phyloP scores from a whole-genome alignment of 768 basidiomycete genomes.

The Mrakia frigida region DNA sequence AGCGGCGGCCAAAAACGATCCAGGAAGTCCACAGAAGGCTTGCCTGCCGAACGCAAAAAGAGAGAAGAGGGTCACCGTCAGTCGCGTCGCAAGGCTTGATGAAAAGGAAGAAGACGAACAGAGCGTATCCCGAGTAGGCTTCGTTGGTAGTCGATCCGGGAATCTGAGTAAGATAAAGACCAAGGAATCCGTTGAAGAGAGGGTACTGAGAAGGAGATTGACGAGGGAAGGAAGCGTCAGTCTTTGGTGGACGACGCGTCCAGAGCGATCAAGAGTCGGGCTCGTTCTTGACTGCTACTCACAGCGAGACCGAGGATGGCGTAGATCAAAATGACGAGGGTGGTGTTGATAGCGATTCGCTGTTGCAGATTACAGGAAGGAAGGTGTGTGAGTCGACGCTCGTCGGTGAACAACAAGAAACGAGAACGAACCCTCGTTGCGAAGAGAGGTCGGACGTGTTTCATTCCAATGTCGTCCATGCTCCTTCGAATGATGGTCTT shows the following conservation, averaged over 20 bases:
- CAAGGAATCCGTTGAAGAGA: constrained; percentile 11
- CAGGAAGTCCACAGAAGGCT: constrained; percentile 49
- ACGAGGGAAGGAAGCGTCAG: background rate
- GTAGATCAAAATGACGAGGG: constrained; percentile 3
- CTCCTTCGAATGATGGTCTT: background rate
- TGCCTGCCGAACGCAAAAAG: background rate
- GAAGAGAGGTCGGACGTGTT: constrained; percentile 15
- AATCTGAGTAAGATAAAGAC: constrained; percentile 4
- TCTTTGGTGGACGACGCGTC: background rate
- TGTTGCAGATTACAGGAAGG: background rate
- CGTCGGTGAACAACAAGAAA: background rate
- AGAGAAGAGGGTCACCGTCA: background rate
- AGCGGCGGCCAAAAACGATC: constrained; percentile 50
- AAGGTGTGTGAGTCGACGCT: background rate
- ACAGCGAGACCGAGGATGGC: constrained; percentile 6
- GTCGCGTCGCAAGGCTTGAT: background rate
- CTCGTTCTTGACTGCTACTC: background rate
- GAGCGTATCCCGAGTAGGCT: constrained; percentile 20
- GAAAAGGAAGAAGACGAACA: background rate
- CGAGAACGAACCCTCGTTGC: background rate
- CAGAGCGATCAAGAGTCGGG: too few species aligned
- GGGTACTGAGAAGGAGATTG: background rate
- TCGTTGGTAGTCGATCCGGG: constrained; percentile 10
- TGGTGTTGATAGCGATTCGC: constrained; percentile 9
- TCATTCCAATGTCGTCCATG: background rate